These are phyloP conservation scores for Diaporthe capsici DNA, from an alignment of 2,329 filamentous ascomycete genomes.

Conservation along the genomic window DNA sequence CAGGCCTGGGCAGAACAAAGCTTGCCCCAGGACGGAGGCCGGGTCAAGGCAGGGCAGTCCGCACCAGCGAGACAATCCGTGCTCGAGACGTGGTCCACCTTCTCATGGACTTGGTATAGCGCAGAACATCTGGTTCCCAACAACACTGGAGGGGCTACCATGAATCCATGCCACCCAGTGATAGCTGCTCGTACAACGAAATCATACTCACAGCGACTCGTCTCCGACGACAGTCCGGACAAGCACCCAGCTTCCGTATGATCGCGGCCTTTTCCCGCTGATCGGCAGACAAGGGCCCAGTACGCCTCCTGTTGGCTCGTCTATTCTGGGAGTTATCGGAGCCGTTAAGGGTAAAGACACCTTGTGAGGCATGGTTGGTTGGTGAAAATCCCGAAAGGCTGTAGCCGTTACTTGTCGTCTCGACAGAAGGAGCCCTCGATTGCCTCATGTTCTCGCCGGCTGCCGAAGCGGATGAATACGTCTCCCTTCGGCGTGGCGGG, in stretches of 20 bases:
- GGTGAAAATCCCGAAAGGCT: slow-evolving; percentile 66
- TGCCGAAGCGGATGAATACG: slow-evolving; percentile 67
- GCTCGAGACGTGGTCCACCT: background rate
- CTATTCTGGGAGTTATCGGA: slow-evolving; percentile 66
- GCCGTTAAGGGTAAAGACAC: slow-evolving; percentile 68
- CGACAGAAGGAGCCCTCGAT: slow-evolving; percentile 57
- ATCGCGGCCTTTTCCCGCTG: slow-evolving; percentile 72
- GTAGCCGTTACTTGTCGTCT: slow-evolving; percentile 66
- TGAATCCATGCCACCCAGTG: background rate
- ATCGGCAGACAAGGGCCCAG: slow-evolving; percentile 70
- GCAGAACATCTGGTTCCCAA: background rate
- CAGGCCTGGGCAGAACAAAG: background rate
- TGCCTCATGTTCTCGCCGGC: slow-evolving; percentile 60
- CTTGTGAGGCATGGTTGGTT: slow-evolving; percentile 58
- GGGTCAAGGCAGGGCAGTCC: background rate
- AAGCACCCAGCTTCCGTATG: slow-evolving; percentile 72
- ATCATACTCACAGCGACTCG: slow-evolving; percentile 69
- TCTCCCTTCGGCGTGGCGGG: slow-evolving; percentile 61
- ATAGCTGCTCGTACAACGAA: background rate
- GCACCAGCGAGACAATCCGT: background rate
- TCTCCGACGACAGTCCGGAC: slow-evolving; percentile 67
- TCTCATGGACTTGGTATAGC: background rate
- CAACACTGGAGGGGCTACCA: background rate
- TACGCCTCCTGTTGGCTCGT: slow-evolving; percentile 70
- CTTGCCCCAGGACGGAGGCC: background rate